Base-by-base conservation (phyloP, 805 yeast genomes). In the Candida glaebosa region DNA sequence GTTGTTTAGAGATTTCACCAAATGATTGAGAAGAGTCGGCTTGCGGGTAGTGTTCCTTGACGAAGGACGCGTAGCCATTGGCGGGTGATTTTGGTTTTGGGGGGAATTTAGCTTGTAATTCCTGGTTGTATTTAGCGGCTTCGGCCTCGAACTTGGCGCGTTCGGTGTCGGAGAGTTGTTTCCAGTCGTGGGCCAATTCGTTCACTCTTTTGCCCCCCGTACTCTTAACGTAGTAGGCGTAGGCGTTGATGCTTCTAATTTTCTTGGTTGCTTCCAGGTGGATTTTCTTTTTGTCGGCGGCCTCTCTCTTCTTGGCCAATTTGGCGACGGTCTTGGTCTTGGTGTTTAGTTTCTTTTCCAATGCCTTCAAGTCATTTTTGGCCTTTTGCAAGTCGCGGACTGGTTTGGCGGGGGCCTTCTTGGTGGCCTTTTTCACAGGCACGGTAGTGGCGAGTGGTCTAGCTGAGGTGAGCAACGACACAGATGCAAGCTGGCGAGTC, bases 81-180 rank as follows among this genome's bases (percentile, higher is more conserved):
- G 57, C 46, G 5, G 72, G 71, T 4, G 51, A 45, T 39, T 58
- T 58, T 26, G 75, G 75, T 22, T 22, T 22, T 22, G 67, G 65
- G 2, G 56, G 49, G 49, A 48, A 65, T 18, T 51, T 43, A 6
- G 35, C 33, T 40, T 55, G 43, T 22, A 46, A 39, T 34, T 57
- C 57, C 9, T 50, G 61, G 43, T 65, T 64, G 48, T 50, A 45
- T 34, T 50, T 55, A n/a, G 52, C 53, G n/a, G 66, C 69, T 40
- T 54, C 50, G 2, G 38, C 46, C 15, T 45, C 40, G 44, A 39
- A 65, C 4, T 34, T 45, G 10, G 53, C 60, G 49, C 60, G 63
- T 44, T 68, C 71, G 24, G 40, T 42, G 5, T 47, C 57, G 8
- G 58, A 32, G 48, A 69, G 58, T 5, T 38, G 19, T 2, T 47